Base-by-base conservation (phyloP, 2,329 filamentous ascomycete species). In the Exophiala sp. region DNA sequence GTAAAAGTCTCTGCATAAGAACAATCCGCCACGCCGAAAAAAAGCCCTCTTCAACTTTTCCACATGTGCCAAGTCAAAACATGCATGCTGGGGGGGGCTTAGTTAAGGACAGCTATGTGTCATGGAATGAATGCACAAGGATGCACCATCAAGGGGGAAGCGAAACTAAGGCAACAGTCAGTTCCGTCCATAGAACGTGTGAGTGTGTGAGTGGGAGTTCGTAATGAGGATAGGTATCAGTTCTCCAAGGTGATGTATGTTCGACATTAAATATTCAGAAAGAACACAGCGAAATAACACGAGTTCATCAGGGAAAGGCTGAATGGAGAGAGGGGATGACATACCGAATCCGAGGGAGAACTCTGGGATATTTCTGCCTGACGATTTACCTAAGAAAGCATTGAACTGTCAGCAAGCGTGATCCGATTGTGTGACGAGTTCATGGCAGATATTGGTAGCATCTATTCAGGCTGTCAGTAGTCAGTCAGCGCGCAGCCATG, bases 231-330 rank as follows among this genome's bases (percentile, higher is more conserved):
- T 20, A 24, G 7, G 29, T 16, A 40, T 84, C 81, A 84, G 81
- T 76, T 84, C 81, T 84, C 81, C 81, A 84, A 84, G 79, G 78
- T 84, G 80, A 82, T 78, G 69, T 71, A 68, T 76, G 68, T 79
- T 83, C 80, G 73, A 81, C 81, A 84, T 78, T 64, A 73, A 72
- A 72, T 20, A 67, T 78, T 83, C 80, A 69, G 81, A 72, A 82
- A 83, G 78, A 84, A 83, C 79, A 83, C 80, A 84, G 81, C 79
- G 77, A 82, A 41, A 77, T 77, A 74, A 29, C 67, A 74, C 69
- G 72, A 75, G 70, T 75, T 84, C 81, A 84, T 85, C 82, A 84
- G 72, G 62, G 24, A 29, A 29, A 8, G 24, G 24, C 5, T 29
- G 24, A 5, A 29, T 29, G 24, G 3, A 29, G 24, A 29, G 24